A percentile compares a stretch with the other conserved stretches of the same genome.
Evolutionary conservation across 345 rosid genomes (phyloP).

Genomic region (Eucalyptus pauciflora): DNA sequence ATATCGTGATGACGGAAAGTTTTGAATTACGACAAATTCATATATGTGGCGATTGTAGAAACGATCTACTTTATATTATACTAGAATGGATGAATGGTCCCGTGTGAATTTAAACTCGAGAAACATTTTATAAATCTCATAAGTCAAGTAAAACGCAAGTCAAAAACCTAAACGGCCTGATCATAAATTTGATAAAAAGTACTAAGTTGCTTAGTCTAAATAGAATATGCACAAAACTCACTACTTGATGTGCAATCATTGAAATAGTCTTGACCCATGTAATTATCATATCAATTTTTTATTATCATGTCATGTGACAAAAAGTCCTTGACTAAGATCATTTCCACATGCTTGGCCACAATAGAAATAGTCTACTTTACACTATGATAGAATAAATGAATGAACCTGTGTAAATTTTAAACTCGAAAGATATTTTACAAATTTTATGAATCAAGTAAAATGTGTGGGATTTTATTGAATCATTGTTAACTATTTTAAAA

Average conservation of each 20-base stretch:
- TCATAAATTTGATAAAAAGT: no score
- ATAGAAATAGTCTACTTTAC: background rate
- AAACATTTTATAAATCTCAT: no score
- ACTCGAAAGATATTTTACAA: accelerated
- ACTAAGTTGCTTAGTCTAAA: background rate
- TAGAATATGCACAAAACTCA: no score
- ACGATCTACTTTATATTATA: background rate
- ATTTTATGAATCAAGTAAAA: background rate
- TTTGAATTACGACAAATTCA: no score
- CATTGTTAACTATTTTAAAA: no score
- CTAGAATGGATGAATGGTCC: background rate
- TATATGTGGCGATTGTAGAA: accelerated
- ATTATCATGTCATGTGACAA: background rate
- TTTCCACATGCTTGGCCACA: accelerated
- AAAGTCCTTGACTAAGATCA: background rate
- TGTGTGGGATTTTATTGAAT: no score
- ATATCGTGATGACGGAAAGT: background rate
- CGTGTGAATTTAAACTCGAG: accelerated
- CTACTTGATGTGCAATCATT: background rate
- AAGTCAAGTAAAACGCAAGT: background rate
- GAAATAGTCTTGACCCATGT: background rate
- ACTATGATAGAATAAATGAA: background rate
- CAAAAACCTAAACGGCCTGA: accelerated
- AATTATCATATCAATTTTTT: background rate
- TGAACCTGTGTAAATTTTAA: accelerated